Evolutionary conservation across 1,139 yeast genomes (phyloP).

Genomic region (Wickerhamomyces sp.): DNA sequence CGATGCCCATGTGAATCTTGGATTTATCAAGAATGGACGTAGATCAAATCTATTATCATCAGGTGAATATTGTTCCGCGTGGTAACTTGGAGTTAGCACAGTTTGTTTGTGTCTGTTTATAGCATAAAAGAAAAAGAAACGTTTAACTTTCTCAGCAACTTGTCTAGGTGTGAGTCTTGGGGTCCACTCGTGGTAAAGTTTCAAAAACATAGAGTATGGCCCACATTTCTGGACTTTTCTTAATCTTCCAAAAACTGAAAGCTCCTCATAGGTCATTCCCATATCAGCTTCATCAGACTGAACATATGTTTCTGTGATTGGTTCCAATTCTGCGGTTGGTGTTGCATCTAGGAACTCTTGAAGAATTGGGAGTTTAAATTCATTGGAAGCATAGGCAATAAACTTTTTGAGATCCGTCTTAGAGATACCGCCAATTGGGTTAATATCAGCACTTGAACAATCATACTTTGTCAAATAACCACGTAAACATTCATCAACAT

Average conservation of each 20-base stretch:
- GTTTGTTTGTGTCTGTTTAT: conserved; percentile 96
- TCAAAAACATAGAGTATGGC: conserved; percentile 89
- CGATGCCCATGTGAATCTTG: conserved; percentile 88
- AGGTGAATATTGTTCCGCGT: conserved; percentile 96
- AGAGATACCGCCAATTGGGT: conserved; percentile 96
- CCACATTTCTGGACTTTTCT: conserved; percentile 94
- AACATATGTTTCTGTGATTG: conserved; percentile 84
- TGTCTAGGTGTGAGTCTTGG: conserved; percentile 76
- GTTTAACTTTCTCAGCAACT: conserved; percentile 87
- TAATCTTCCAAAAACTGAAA: conserved; percentile 84
- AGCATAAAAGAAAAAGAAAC: conserved; percentile 89
- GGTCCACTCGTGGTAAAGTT: conserved; percentile 88
- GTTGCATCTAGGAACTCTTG: conserved; percentile 78
- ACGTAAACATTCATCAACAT: conserved; percentile 94
- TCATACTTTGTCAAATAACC: conserved; percentile 96
- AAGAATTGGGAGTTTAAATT: conserved; percentile 73
- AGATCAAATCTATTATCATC: conserved; percentile 95
- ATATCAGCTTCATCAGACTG: conserved; percentile 96
- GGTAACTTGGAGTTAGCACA: conserved; percentile 92
- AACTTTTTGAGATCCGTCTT: conserved; percentile 86
- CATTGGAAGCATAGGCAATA: conserved; percentile 68
- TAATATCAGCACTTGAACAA: conserved; percentile 93
- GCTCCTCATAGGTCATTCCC: conserved; percentile 97
- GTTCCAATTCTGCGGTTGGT: conserved; percentile 97
- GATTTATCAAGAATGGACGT: conserved; percentile 88